Evolutionary conservation across 176 grass and related monocot species (phyloP), one percentile per base, ranked within the genome.

Genomic region (Musa troglodytarum): DNA sequence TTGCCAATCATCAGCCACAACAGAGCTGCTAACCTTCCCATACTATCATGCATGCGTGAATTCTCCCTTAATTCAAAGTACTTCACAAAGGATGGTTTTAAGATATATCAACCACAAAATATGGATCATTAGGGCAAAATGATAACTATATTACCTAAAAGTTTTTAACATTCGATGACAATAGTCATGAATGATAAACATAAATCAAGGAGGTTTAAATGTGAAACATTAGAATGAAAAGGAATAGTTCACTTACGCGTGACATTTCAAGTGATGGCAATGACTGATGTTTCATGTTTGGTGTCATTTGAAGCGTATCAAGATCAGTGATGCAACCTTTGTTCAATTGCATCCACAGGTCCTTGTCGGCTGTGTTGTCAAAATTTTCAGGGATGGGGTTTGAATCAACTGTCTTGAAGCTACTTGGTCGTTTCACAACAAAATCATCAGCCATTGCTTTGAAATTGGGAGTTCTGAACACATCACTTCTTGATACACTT

Each of bases 281-380:
- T 49, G 71, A 19, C 6, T 61, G 57, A 22, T 50, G 74, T 83
- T 85, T 87, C 1, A 86, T 69, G 72, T 28, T 54, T 74, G 95
- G 91, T 65, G 86, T 89, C 84, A 93, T 89, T 73, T 87, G 86
- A 76, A 94, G 88, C 81, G 76, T 88, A 59, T 89, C 85, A 66
- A 95, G 91, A 86, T 99, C 61, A 65, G 88, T 99, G 58, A 74
- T 62, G 20, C 88, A 91, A 8, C 91, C 88, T 82, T 92, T 95
- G 74, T 94, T 99, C 62, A 99, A 76, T 21, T 50, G 76, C 43
- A 86, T 80, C 96, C 96, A 99, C 15, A 89, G 54, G 49, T 92
- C 91, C 74, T 99, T 91, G 2, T 87, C 73, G n/a, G 84, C 85
- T 9, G 91, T 15, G 76, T 50, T 83, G 29, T 72, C 86, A 72